Percentiles rank a stretch among this genome's conserved stretches.
Conservation (phyloP, 148 eudicot species). For the Mesembryanthemum crystallinum region DNA sequence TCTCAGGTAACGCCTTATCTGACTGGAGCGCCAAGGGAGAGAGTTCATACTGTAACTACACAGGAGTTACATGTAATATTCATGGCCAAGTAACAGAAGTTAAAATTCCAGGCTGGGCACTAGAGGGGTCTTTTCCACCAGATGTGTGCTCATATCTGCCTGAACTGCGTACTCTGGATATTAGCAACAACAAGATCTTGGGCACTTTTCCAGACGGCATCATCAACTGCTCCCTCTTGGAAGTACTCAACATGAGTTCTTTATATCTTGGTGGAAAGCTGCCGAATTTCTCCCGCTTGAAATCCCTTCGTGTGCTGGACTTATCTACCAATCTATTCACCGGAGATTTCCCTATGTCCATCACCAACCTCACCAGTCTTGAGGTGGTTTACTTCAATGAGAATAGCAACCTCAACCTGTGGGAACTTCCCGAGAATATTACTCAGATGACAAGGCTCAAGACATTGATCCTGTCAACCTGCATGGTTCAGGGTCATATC, state of each 20-base stretch:
- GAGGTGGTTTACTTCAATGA: constrained; percentile 63
- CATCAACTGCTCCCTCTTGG: constrained; percentile 60
- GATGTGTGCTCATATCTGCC: constrained; percentile 70
- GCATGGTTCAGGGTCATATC: constrained; percentile 57
- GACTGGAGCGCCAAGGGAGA: constrained; percentile 40
- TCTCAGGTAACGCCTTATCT: constrained; percentile 49
- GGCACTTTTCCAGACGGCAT: constrained; percentile 54
- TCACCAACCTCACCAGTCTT: constrained; percentile 65
- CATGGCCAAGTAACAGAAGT: constrained; percentile 51
- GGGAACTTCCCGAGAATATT: constrained; percentile 66
- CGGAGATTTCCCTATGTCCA: constrained; percentile 74
- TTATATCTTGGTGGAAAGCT: constrained; percentile 47
- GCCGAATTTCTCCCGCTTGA: constrained; percentile 63
- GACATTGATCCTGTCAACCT: constrained; percentile 50
- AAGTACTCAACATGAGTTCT: constrained; percentile 58
- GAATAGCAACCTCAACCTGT: constrained; percentile 40
- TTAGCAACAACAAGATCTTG: constrained; percentile 47
- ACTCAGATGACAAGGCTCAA: constrained; percentile 49
- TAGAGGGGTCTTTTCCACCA: constrained; percentile 63
- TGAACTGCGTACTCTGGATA: constrained; percentile 47
- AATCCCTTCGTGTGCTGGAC: constrained; percentile 49
- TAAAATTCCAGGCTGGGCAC: constrained; percentile 53
- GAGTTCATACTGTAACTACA: constrained; percentile 47
- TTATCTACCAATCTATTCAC: constrained; percentile 56
- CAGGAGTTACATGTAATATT: constrained; percentile 58